Evolutionary conservation across 768 basidiomycete species (phyloP).

Genomic region (Ephemerocybe angulata): DNA sequence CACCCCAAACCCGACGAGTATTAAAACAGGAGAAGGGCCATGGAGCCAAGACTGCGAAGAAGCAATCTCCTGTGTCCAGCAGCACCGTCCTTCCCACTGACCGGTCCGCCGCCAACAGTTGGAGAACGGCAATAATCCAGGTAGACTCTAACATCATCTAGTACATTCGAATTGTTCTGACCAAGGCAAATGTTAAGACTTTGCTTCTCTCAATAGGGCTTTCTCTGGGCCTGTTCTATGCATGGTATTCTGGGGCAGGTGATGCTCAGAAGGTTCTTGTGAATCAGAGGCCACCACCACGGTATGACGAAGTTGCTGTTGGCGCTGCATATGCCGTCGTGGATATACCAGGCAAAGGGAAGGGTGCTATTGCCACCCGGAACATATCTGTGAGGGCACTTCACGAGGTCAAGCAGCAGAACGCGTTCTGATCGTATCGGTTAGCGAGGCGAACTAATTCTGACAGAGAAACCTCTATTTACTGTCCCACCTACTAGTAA

Average conservation of each 20-base stretch:
- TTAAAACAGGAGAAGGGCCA: too few species aligned
- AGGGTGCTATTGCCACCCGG: constrained; percentile 48
- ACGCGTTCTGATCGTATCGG: neutral
- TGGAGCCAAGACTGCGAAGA: too few species aligned
- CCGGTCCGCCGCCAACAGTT: too few species aligned
- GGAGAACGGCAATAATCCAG: neutral
- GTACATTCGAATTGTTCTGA: neutral
- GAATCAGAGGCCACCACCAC: too few species aligned
- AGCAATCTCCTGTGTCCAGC: too few species aligned
- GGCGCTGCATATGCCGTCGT: constrained; percentile 26
- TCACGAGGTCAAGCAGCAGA: neutral
- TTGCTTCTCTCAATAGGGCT: constrained; percentile 1
- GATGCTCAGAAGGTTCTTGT: too few species aligned
- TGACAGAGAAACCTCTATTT: constrained; percentile 55
- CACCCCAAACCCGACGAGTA: too few species aligned
- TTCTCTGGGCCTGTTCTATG: neutral
- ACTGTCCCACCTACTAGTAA: constrained; percentile 47
- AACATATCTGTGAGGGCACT: constrained; percentile 44
- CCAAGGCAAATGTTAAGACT: neutral
- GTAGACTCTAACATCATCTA: neutral
- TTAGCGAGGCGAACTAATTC: constrained; percentile 57
- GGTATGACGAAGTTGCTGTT: neutral
- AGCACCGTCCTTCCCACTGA: too few species aligned
- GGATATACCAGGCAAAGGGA: constrained; percentile 53
- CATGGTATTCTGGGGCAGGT: neutral